Evolutionary conservation across 306 rosid species (phyloP).

Genomic region (Dryas octopetala): DNA sequence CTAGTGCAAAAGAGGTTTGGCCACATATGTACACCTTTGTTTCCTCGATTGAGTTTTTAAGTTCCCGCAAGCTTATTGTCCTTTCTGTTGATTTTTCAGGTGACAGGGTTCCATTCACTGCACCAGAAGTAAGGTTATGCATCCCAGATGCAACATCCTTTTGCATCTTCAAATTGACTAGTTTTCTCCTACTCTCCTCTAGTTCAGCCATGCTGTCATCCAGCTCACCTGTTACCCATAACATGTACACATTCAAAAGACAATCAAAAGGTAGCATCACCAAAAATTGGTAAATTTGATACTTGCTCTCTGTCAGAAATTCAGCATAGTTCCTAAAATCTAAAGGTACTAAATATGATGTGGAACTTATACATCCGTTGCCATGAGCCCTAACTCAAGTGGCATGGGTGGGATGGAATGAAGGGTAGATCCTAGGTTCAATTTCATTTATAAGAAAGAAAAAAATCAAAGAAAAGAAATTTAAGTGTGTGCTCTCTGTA

Average conservation of each 20-base stretch:
- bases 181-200: constrained; percentile 88
- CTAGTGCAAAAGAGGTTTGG: constrained; percentile 5
- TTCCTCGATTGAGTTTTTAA: constrained; percentile 92
- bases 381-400: neutral
- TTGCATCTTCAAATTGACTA: constrained; percentile 84
- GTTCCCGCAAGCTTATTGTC: constrained; percentile 64
- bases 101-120: constrained; percentile 71
- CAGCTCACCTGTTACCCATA: constrained; percentile 66
- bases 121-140: constrained; percentile 47
- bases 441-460: neutral
- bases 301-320: neutral
- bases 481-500: neutral
- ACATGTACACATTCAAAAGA: constrained; percentile 31
- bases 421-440: constrained; percentile 3
- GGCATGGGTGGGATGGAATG: neutral
- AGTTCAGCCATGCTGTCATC: constrained; percentile 83
- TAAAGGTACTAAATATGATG: neutral
- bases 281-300: constrained; percentile 10
- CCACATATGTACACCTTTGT: constrained; percentile 55
- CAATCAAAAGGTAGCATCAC: constrained; percentile 21
- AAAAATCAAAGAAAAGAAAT: neutral
- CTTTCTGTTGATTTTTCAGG: constrained; percentile 77
- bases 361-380: constrained; percentile 6
- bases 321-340: constrained; percentile 12
- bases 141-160: constrained; percentile 62